These are phyloP conservation scores for Blastocladiella britannica DNA, from an alignment of 192 early-diverging fungal species.

Conservation along the genomic window DNA sequence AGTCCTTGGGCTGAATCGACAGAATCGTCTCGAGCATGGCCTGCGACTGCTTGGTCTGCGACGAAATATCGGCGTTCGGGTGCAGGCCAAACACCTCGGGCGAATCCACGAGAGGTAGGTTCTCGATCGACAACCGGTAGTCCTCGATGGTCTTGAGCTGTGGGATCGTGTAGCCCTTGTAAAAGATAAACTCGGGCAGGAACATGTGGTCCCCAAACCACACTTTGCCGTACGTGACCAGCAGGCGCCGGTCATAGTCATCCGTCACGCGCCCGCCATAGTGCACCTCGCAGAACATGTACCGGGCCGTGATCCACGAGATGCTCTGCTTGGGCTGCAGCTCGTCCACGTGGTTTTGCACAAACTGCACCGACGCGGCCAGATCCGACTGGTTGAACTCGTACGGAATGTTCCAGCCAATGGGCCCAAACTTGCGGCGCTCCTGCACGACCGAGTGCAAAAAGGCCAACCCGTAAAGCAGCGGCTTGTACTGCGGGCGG, in stretches of 20 bases:
- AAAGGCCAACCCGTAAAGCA: conserved; percentile 38
- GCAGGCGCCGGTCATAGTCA: conserved; percentile 34
- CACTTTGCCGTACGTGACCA: conserved; percentile 37
- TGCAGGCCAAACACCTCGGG: conserved; percentile 46
- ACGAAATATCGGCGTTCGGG: conserved; percentile 42
- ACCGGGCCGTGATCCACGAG: conserved; percentile 36
- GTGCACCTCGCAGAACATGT: conserved; percentile 49
- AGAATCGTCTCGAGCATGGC: conserved; percentile 40
- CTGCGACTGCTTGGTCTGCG: conserved; percentile 36
- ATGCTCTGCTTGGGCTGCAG: conserved; percentile 36
- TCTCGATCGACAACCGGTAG: conserved; percentile 33
- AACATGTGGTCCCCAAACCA: conserved; percentile 55
- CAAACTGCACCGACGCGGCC: conserved; percentile 40
- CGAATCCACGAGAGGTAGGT: conserved; percentile 31
- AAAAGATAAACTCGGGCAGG: conserved; percentile 34
- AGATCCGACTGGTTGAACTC: conserved; percentile 48
- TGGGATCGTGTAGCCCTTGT: conserved; percentile 43
- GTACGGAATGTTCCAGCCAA: conserved; percentile 50
- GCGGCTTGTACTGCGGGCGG: conserved; percentile 40
- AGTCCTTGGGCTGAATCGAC: conserved; percentile 46
- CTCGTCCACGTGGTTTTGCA: conserved; percentile 48
- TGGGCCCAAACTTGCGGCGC: conserved; percentile 38
- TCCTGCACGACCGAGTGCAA: conserved; percentile 46
- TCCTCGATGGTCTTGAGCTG: conserved; percentile 40
- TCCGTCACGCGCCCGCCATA: conserved; percentile 44